Evolutionary conservation across 257 asterid genomes (phyloP).

Genomic region (Petunia axillaris): DNA sequence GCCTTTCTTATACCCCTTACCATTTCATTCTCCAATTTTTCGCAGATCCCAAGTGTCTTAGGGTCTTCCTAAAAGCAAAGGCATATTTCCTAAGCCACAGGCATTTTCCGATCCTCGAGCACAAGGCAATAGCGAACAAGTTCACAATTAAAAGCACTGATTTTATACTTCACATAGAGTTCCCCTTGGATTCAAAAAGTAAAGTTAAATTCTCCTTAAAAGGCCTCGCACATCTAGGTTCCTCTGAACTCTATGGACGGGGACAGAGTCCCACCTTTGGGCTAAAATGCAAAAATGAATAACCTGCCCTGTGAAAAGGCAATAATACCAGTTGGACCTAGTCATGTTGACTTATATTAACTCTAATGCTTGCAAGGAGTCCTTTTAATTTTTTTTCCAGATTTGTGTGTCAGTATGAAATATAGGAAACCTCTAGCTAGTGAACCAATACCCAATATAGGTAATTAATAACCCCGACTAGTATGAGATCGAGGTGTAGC

Average conservation of each 20-base stretch:
- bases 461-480: not conserved
- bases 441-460: not conserved
- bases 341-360: not conserved
- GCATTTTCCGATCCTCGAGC: not conserved
- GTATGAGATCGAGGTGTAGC: not conserved
- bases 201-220: not conserved
- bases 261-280: not conserved
- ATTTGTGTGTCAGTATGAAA: not conserved
- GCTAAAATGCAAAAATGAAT: not conserved
- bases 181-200: not conserved
- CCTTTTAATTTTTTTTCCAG: not conserved
- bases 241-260: not conserved
- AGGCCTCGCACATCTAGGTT: not conserved
- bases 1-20: not conserved
- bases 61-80: slow-evolving; percentile 11
- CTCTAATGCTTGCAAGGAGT: not conserved
- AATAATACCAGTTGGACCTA: not conserved
- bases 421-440: not conserved
- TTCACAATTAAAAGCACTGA: not conserved
- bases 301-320: not conserved
- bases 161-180: not conserved
- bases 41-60: not conserved
- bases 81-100: not conserved
- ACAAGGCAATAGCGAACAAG: not conserved
- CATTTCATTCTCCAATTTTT: slow-evolving; percentile 5